phyloP scores from a whole-genome alignment of 768 basidiomycete genomes.

The Cystobasidiopsis lactophilus region DNA sequence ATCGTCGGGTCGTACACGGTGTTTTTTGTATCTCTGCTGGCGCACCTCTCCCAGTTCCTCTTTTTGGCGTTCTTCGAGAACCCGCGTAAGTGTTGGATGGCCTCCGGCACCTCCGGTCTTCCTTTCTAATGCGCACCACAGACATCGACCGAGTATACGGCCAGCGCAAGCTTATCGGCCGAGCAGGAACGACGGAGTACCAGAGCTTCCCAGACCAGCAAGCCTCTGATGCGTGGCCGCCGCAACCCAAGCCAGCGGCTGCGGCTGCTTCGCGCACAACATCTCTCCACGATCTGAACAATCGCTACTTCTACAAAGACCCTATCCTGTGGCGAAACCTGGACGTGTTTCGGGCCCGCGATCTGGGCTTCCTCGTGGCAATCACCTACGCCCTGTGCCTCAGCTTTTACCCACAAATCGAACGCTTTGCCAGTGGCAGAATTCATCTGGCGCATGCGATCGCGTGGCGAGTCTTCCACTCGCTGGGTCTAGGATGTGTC shows the following conservation, averaged over 20 bases:
- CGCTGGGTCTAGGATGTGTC: conserved; percentile 61
- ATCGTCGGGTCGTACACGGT: conserved; percentile 74
- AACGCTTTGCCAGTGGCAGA: conserved; percentile 23
- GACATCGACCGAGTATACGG: conserved; percentile 91
- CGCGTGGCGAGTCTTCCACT: conserved; percentile 67
- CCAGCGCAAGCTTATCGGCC: conserved; percentile 67
- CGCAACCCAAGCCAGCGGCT: not conserved
- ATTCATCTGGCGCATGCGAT: conserved; percentile 43
- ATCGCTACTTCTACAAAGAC: conserved; percentile 77
- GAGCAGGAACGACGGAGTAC: too few relatives aligned
- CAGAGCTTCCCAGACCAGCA: not conserved
- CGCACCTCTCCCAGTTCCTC: conserved; percentile 86
- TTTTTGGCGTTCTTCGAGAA: conserved; percentile 78
- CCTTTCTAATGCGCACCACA: conserved; percentile 21
- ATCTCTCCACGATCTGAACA: conserved; percentile 66
- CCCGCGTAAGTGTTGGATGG: not conserved
- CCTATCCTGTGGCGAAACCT: conserved; percentile 55
- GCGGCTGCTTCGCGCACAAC: not conserved
- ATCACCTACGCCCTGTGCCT: conserved; percentile 43
- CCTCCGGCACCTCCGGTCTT: not conserved
- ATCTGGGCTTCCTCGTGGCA: conserved; percentile 56
- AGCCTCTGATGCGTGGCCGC: not conserved
- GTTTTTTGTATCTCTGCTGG: conserved; percentile 76
- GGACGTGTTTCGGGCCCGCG: conserved; percentile 41
- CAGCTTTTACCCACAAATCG: conserved; percentile 39